A percentile compares a stretch with the other conserved stretches of the same genome.
Evolutionary conservation across 148 eudicot species (phyloP).

Genomic region (Limonium bicolor): DNA sequence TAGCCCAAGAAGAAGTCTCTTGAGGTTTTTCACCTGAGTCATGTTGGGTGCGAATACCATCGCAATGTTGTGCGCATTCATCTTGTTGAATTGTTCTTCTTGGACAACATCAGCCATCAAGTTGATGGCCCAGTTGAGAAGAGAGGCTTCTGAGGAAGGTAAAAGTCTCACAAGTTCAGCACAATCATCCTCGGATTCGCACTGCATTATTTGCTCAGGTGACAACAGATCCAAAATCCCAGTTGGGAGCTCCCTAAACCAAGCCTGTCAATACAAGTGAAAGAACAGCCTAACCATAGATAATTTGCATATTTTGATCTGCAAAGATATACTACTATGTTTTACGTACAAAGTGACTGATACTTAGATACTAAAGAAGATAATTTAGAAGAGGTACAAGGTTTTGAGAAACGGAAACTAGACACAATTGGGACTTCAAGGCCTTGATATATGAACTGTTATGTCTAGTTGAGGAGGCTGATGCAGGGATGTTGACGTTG

Average conservation of each 20-base stretch:
- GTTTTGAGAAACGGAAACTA: too few relatives aligned
- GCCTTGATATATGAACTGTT: too few relatives aligned
- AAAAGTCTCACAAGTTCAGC: conserved; percentile 54
- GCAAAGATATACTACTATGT: too few relatives aligned
- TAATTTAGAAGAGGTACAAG: too few relatives aligned
- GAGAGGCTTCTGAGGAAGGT: conserved; percentile 68
- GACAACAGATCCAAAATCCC: conserved; percentile 86
- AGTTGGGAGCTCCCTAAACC: conserved; percentile 95
- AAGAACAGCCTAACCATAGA: too few relatives aligned
- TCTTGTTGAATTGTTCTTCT: conserved; percentile 67
- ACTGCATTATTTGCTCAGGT: conserved; percentile 73
- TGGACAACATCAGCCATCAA: conserved; percentile 96
- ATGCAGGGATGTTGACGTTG: too few relatives aligned
- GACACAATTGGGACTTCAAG: too few relatives aligned
- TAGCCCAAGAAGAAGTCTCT: too few relatives aligned
- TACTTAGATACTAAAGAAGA: too few relatives aligned
- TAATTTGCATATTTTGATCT: too few relatives aligned
- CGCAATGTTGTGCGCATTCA: conserved; percentile 90
- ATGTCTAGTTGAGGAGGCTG: too few relatives aligned
- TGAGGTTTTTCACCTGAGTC: conserved; percentile 98
- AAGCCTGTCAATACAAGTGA: conserved; percentile 37
- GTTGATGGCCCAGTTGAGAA: conserved; percentile 89
- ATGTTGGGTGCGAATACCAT: conserved; percentile 97
- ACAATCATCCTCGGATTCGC: conserved; percentile 83
- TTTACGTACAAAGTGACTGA: too few relatives aligned